phyloP scores from a whole-genome alignment of 179 eudicot genomes.

The Spinacia oleracea region DNA sequence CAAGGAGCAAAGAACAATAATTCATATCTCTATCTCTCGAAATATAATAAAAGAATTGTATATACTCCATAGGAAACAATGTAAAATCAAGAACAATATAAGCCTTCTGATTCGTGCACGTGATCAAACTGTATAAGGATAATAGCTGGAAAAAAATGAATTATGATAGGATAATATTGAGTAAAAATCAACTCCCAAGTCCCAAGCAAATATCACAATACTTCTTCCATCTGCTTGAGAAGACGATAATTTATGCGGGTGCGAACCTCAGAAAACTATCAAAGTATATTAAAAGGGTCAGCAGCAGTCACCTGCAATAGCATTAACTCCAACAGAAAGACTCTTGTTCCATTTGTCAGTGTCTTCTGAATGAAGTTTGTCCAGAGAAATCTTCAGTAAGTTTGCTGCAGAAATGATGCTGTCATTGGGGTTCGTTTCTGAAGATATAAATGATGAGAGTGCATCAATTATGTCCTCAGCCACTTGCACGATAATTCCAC shows the following conservation, averaged over 20 bases:
- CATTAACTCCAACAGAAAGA: constrained; percentile 43
- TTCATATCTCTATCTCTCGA: neutral
- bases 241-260: neutral
- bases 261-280: neutral
- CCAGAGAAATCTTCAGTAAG: constrained; percentile 49
- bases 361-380: constrained; percentile 49
- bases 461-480: constrained; percentile 43
- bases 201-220: neutral
- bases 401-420: constrained; percentile 56
- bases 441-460: constrained; percentile 50
- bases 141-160: neutral
- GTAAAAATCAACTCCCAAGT: neutral
- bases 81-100: neutral
- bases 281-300: neutral
- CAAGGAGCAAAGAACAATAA: constrained; percentile 2
- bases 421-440: constrained; percentile 49
- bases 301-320: constrained; percentile 58
- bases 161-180: too few species aligned
- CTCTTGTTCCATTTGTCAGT: constrained; percentile 43
- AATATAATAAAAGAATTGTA: neutral
- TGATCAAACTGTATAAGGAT: neutral
- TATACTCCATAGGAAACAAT: neutral
- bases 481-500: constrained; percentile 36
- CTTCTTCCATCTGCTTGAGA: neutral
- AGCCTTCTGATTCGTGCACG: neutral